These are phyloP conservation scores for Diatrype stigma DNA, from an alignment of 2,329 filamentous ascomycete genomes.

Conservation along the genomic window DNA sequence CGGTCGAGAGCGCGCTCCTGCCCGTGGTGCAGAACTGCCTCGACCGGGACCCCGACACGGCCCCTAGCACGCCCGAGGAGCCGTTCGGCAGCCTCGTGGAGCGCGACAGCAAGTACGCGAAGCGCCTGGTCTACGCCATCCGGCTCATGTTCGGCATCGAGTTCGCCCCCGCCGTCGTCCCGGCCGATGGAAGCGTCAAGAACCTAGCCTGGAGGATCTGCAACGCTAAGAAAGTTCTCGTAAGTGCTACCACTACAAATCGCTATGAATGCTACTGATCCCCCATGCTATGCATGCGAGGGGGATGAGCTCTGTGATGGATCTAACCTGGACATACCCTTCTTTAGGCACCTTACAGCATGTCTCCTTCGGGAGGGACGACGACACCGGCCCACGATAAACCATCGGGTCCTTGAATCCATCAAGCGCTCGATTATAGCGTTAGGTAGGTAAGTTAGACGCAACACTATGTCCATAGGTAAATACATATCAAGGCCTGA, in stretches of 20 bases:
- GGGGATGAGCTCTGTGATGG: conserved; percentile 1
- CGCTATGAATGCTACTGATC: not conserved
- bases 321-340: conserved; percentile 8
- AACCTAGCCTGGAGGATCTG: conserved; percentile 93
- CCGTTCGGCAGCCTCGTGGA: conserved; percentile 82
- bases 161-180: conserved; percentile 87
- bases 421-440: conserved; percentile 1
- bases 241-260: conserved; percentile 40
- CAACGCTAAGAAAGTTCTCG: conserved; percentile 91
- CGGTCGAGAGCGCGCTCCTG: conserved; percentile 73
- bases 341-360: conserved; percentile 64
- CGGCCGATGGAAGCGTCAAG: conserved; percentile 83
- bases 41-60: conserved; percentile 86
- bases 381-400: conserved; percentile 52
- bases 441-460: too few relatives aligned
- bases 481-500: too few relatives aligned
- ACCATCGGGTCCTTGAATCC: conserved; percentile 17
- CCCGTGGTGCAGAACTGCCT: conserved; percentile 88
- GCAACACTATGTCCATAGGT: too few relatives aligned
- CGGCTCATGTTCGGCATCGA: conserved; percentile 97
- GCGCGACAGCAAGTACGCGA: conserved; percentile 82
- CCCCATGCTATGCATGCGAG: not conserved
- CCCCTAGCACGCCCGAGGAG: conserved; percentile 74
- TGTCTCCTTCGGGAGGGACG: conserved; percentile 61
- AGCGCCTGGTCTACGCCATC: conserved; percentile 87